Conservation (phyloP, 2,329 filamentous ascomycete genomes). For the Trichoderma guizhouense region DNA sequence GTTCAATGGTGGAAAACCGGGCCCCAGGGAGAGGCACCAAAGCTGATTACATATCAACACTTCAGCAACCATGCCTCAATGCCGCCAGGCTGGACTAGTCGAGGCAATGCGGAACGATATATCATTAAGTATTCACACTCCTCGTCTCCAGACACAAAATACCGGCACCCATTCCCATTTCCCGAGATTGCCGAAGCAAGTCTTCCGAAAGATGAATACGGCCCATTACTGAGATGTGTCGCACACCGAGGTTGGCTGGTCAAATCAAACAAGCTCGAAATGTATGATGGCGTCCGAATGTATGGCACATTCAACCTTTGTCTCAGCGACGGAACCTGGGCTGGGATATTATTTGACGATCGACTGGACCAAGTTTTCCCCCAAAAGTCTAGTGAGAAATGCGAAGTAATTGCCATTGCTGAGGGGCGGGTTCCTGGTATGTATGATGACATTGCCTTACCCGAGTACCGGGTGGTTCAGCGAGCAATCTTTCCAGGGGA, state of each 20-base stretch:
- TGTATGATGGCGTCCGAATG: too few relatives aligned
- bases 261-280: not conserved
- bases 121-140: not conserved
- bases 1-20: not conserved
- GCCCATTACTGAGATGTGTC: not conserved
- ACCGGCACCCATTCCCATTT: not conserved
- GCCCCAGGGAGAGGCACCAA: not conserved
- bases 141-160: not conserved
- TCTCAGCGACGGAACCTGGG: not conserved
- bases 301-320: not conserved
- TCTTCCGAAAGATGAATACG: not conserved
- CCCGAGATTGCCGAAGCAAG: not conserved
- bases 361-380: not conserved
- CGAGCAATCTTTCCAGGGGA: too few relatives aligned
- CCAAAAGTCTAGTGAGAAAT: not conserved
- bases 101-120: too few relatives aligned
- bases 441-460: rapidly evolving
- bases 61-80: not conserved
- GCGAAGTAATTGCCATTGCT: not conserved
- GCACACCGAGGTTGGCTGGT: not conserved
- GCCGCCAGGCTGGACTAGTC: not conserved
- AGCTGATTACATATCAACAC: not conserved
- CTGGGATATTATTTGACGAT: not conserved
- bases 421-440: not conserved
- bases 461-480: too few relatives aligned